These are phyloP conservation scores for Phialophora tarda DNA, from an alignment of 2,329 filamentous ascomycete species.

Conservation along the genomic window DNA sequence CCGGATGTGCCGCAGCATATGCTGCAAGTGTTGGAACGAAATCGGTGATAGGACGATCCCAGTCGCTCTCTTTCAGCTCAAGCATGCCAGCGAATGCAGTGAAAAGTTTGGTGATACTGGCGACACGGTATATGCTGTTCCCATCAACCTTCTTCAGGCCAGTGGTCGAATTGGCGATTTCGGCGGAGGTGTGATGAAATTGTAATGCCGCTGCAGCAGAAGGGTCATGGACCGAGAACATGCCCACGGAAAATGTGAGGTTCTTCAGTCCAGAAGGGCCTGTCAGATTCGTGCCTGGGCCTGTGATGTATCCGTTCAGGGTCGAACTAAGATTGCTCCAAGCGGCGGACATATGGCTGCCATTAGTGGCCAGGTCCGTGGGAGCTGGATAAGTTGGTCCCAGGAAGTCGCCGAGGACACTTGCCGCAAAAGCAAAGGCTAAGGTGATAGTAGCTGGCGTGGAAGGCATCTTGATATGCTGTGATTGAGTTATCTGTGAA, in stretches of 20 bases:
- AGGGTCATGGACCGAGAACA: conserved; percentile 49
- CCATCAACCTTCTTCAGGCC: conserved; percentile 47
- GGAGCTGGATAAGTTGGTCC: conserved; percentile 47
- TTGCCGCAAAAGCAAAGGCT: neutral
- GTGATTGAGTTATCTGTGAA: neutral
- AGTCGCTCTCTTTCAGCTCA: conserved; percentile 45
- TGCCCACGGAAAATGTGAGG: conserved; percentile 49
- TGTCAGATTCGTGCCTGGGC: conserved; percentile 13
- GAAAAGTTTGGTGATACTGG: conserved; percentile 52
- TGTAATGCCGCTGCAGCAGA: conserved; percentile 42
- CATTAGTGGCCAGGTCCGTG: conserved; percentile 43
- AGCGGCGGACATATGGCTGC: conserved; percentile 43
- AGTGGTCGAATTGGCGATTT: conserved; percentile 51
- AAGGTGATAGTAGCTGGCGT: neutral
- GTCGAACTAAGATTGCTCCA: conserved; percentile 46
- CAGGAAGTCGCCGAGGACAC: conserved; percentile 38
- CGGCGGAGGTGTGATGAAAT: conserved; percentile 46
- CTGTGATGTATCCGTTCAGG: conserved; percentile 38
- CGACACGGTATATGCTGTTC: conserved; percentile 53
- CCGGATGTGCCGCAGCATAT: conserved; percentile 9
- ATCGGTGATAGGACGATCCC: conserved; percentile 54
- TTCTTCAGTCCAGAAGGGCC: conserved; percentile 40
- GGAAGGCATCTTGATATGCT: conserved; percentile 2
- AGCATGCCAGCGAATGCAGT: conserved; percentile 50
- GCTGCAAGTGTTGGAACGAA: conserved; percentile 51